Percentiles rank a stretch among this genome's conserved stretches.
Evolutionary conservation across 345 rosid species (phyloP).

Genomic region (Eucalyptus sp.): DNA sequence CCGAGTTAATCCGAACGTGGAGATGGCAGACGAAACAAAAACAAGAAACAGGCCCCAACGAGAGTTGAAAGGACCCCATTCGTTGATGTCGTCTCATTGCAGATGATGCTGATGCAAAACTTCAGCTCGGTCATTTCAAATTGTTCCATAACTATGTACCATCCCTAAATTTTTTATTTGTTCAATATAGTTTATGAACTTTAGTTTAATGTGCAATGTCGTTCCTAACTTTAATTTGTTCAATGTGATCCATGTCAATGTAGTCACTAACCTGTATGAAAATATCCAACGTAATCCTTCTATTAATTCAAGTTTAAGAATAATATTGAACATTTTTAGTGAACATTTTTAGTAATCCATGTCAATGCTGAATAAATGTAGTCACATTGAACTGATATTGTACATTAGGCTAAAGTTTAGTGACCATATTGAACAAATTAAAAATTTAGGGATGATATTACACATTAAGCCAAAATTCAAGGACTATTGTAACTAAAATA

Average conservation of each 20-base stretch:
- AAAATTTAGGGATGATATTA: fast-evolving
- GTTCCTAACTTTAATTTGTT: fast-evolving
- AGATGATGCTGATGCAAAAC: background rate
- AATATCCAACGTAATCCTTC: fast-evolving
- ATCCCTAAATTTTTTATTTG: too few species aligned
- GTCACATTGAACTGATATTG: fast-evolving
- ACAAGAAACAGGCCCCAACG: background rate
- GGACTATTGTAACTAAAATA: fast-evolving
- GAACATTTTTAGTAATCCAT: too few species aligned
- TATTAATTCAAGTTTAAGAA: background rate
- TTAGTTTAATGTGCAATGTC: too few species aligned
- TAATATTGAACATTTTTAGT: fast-evolving
- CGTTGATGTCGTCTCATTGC: background rate
- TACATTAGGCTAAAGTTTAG: fast-evolving
- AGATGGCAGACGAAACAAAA: background rate
- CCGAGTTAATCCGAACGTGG: background rate
- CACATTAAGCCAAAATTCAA: too few species aligned
- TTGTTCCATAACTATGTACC: fast-evolving
- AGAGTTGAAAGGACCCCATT: background rate
- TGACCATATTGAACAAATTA: fast-evolving
- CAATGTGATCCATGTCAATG: too few species aligned
- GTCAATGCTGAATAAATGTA: too few species aligned
- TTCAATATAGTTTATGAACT: fast-evolving
- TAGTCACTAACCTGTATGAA: fast-evolving
- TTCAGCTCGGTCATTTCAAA: background rate